These are phyloP conservation scores for Elsinoe perseae DNA, from an alignment of 2,329 filamentous ascomycete species.

Conservation along the genomic window DNA sequence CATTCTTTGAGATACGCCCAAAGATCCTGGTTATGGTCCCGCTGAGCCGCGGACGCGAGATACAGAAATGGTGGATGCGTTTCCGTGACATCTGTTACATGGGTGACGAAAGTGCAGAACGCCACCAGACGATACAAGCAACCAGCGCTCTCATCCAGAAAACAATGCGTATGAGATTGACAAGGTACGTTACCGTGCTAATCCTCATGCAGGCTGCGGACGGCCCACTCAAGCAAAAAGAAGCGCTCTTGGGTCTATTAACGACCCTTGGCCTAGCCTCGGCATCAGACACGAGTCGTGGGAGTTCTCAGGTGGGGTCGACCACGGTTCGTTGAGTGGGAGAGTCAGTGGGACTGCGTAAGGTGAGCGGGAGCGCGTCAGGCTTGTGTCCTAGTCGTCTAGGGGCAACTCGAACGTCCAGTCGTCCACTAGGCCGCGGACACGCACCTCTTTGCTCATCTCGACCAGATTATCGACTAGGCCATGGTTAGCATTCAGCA, in stretches of 20 bases:
- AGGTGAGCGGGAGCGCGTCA: slow-evolving; percentile 2
- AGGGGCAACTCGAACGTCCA: background rate
- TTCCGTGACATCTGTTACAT: background rate
- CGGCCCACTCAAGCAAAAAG: slow-evolving; percentile 14
- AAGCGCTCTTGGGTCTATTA: slow-evolving; percentile 8
- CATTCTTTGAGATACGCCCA: no score
- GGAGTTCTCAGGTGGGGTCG: background rate
- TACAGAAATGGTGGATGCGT: background rate
- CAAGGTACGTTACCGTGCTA: slow-evolving; percentile 9
- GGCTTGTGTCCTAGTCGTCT: background rate
- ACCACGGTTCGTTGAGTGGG: background rate
- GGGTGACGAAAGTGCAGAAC: background rate
- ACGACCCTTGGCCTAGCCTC: slow-evolving; percentile 7
- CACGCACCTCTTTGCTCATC: slow-evolving; percentile 8
- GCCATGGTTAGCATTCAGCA: background rate
- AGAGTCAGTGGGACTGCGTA: slow-evolving; percentile 13
- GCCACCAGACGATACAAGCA: background rate
- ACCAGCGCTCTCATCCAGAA: background rate
- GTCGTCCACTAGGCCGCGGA: slow-evolving; percentile 2
- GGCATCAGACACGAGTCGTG: slow-evolving; percentile 6
- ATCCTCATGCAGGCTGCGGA: slow-evolving; percentile 4
- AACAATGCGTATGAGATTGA: slow-evolving; percentile 12
- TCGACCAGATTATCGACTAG: slow-evolving; percentile 2
- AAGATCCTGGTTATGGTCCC: background rate
- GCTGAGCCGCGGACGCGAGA: slow-evolving; percentile 6